A percentile compares a stretch with the other conserved stretches of the same genome.
Evolutionary conservation across 2,329 filamentous ascomycete genomes (phyloP).

Genomic region (Alternaria brassicicola): DNA sequence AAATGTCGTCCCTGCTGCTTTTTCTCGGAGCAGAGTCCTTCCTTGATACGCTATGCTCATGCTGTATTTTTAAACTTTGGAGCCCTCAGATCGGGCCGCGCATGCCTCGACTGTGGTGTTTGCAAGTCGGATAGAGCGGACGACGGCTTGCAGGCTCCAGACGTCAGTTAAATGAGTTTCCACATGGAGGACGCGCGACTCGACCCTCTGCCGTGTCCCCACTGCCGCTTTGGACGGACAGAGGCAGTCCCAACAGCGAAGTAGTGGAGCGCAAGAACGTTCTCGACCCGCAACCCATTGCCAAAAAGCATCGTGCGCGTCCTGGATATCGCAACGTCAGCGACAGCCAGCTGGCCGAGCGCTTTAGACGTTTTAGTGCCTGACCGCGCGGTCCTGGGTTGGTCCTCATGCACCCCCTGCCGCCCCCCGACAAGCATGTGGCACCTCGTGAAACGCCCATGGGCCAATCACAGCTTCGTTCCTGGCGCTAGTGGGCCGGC

Average conservation of each 20-base stretch:
- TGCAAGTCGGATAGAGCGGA: conserved; percentile 1
- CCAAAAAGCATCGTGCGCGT: conserved; percentile 5
- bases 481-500: conserved; percentile 9
- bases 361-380: not conserved
- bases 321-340: conserved; percentile 5
- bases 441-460: conserved; percentile 6
- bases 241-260: conserved; percentile 3
- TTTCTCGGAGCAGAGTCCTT: not conserved
- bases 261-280: conserved; percentile 6
- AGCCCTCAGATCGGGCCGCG: not conserved
- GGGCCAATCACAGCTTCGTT: conserved; percentile 7
- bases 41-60: not conserved
- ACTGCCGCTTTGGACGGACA: not conserved
- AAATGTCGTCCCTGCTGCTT: not conserved
- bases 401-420: conserved; percentile 1
- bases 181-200: not conserved
- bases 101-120: conserved; percentile 4
- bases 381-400: conserved; percentile 13
- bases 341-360: not conserved
- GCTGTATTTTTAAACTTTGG: not conserved
- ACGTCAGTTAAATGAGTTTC: conserved; percentile 10
- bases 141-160: not conserved
- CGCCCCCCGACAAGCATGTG: conserved; percentile 4
- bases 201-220: not conserved
- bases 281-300: conserved; percentile 8